Evolutionary conservation across 1,284 basidiomycete genomes (phyloP).

Genomic region (Boletus sp.): DNA sequence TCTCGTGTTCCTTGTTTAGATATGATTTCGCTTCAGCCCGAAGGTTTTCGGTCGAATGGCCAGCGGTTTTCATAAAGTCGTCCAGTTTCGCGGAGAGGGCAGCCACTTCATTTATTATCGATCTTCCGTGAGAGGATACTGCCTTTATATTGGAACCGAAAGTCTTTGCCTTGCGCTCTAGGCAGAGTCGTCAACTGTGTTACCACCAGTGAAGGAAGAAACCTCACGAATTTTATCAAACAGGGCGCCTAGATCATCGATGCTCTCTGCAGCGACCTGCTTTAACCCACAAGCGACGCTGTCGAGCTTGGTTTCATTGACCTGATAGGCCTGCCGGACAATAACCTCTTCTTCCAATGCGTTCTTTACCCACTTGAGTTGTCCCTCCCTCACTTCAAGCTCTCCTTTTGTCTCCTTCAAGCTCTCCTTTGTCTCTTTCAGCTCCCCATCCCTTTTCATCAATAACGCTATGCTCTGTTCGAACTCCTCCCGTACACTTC

Average conservation of each 20-base stretch:
- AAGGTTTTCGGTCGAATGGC: constrained; percentile 51
- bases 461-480: constrained; percentile 81
- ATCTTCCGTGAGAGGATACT: constrained; percentile 60
- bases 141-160: constrained; percentile 65
- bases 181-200: constrained; percentile 11
- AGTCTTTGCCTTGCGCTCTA: constrained; percentile 73
- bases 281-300: constrained; percentile 68
- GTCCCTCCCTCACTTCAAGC: constrained; percentile 49
- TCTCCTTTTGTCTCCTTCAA: constrained; percentile 54
- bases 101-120: constrained; percentile 49
- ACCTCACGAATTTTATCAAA: constrained; percentile 80
- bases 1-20: constrained; percentile 53
- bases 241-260: constrained; percentile 69
- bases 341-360: constrained; percentile 75
- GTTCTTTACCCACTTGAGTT: constrained; percentile 52
- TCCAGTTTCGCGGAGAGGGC: constrained; percentile 57
- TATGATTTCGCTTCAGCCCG: constrained; percentile 55
- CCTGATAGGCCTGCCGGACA: constrained; percentile 72
- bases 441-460: constrained; percentile 70
- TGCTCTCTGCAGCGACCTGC: constrained; percentile 61
- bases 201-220: background rate
- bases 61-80: constrained; percentile 58
- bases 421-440: constrained; percentile 60
- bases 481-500: constrained; percentile 82
- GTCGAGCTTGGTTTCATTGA: constrained; percentile 71